Evolutionary conservation across 495 filamentous ascomycete genomes (phyloP), one percentile per base, ranked within the genome.

Genomic region (Penicillium flavigenum): DNA sequence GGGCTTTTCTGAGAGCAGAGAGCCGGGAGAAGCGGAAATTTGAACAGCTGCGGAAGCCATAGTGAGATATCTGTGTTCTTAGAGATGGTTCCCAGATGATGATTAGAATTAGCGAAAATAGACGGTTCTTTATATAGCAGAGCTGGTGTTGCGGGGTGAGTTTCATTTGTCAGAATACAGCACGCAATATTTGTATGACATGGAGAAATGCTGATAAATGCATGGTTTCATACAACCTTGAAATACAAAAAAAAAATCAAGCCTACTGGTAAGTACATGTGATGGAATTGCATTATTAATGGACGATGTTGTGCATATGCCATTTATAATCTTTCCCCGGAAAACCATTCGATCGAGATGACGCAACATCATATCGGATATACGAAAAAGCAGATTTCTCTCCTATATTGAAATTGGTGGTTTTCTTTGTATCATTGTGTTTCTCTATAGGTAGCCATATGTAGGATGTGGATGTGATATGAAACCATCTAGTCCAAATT

Each of bases 1-100:
- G 16, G 61, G 49, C 12, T 68, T 62, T 31, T 69, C 44, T 14
- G 58, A 56, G 5, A 59, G 62, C 39, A 62, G 51, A 17, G 63
- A 17, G 10, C 47, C 56, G 9, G 61, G 56, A 16, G 52, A 48
- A 34, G 47, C 16, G 6, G 68, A 62, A 5, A 64, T 36, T 56
- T 79, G 74, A 52, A 81, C 75, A 59, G 73, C 71, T 47, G 76
- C 75, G 12, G 78, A 70, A 4, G 72, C 67, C 72, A 75, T 75
- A 22, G 22, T 58, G 29, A 1, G n/a, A 34, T 39, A 3, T 19
- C 22, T 22, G 22, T n/a, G 41, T 32, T 47, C 4, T 38, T 5
- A 10, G 34, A 36, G 34, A 0, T n/a, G 16, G 1, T 5, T n/a
- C 7, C 6, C 34, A 38, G 34, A n/a, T 16, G 16, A 51, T 48